phyloP scores from a whole-genome alignment of 1,284 basidiomycete species.

The Papiliotrema fonsecae region DNA sequence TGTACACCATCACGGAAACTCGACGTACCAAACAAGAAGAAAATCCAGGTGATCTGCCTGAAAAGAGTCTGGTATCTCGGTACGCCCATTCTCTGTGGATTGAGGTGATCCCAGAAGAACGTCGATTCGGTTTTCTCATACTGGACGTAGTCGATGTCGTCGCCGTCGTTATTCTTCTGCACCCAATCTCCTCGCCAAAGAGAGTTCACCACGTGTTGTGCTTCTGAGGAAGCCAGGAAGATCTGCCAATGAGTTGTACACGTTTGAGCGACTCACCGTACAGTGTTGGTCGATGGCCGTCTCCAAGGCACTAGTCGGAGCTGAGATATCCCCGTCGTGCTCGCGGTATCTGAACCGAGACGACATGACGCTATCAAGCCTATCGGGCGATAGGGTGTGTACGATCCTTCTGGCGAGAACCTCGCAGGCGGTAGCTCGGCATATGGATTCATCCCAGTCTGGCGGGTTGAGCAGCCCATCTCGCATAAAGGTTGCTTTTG shows the following conservation, averaged over 20 bases:
- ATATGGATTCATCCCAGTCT: conserved; percentile 78
- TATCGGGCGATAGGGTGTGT: conserved; percentile 61
- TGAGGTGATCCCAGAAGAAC: conserved; percentile 64
- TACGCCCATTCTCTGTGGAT: conserved; percentile 76
- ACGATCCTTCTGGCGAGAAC: conserved; percentile 77
- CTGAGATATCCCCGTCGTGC: conserved; percentile 69
- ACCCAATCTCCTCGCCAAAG: conserved; percentile 79
- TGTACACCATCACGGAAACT: not conserved
- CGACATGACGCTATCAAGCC: conserved; percentile 62
- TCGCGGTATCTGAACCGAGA: conserved; percentile 69
- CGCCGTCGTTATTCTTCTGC: conserved; percentile 63
- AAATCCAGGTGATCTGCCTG: conserved; percentile 65
- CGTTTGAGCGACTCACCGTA: conserved; percentile 26
- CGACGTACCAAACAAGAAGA: conserved; percentile 60
- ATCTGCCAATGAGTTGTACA: conserved; percentile 49
- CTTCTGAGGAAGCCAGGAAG: conserved; percentile 81
- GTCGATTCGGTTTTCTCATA: conserved; percentile 43
- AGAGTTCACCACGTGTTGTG: conserved; percentile 60
- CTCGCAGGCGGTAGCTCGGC: conserved; percentile 81
- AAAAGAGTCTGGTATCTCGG: conserved; percentile 59
- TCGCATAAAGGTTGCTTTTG: conserved; percentile 68
- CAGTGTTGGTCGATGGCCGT: conserved; percentile 70
- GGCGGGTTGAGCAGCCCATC: conserved; percentile 51
- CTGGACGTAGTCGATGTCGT: conserved; percentile 49
- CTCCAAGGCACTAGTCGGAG: conserved; percentile 70